Base-by-base conservation (phyloP, 768 basidiomycete species). In the Leccinum imitatum region DNA sequence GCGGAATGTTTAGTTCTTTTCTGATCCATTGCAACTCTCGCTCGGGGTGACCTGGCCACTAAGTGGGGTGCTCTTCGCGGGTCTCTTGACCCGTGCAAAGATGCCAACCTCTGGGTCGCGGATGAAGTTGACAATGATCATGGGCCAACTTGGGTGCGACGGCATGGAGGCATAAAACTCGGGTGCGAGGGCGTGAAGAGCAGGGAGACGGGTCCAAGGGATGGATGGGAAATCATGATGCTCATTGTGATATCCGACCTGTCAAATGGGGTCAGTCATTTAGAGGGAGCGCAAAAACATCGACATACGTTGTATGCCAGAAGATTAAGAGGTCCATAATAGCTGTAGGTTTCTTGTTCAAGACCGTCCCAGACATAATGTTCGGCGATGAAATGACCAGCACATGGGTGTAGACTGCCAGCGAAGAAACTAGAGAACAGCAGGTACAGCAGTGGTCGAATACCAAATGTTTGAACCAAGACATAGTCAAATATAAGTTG, bases 231-330 rank as follows among this genome's bases (percentile, higher is more conserved):
- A 98, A 76, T 99, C 97, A 76, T 99, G 97, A 75, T 99, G 97
- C 69, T 98, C 97, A 74, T 99, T 98, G 73, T 99, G 97, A 71
- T 98, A 98, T 41, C 97, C 97, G 65, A 98, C 93, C 92, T 94
- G 64, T 19, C 57, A 14, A 48, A 8, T 9, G 23, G 21, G 44
- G 25, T 67, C 17, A 57, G 53, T 7, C 31, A 44, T 55, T 30
- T 6, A 41, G 30, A 41, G 30, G 58, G 44, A 15, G 33, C 47
- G 50, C 0, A 2, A 17, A 46, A 57, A 53, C 47, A 35, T 15
- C n/a, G 17, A 78, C 89, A 61, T 62, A 92, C 96, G 65, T 99
- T 99, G 75, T 98, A 99, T 14, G 94, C 93, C 21, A 98, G 76
- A 14, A 87, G 61, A 73, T 99, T 99, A 58, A 98, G 78, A 59